phyloP scores from a whole-genome alignment of 441 rosid genomes.

The Adansonia gregorii region DNA sequence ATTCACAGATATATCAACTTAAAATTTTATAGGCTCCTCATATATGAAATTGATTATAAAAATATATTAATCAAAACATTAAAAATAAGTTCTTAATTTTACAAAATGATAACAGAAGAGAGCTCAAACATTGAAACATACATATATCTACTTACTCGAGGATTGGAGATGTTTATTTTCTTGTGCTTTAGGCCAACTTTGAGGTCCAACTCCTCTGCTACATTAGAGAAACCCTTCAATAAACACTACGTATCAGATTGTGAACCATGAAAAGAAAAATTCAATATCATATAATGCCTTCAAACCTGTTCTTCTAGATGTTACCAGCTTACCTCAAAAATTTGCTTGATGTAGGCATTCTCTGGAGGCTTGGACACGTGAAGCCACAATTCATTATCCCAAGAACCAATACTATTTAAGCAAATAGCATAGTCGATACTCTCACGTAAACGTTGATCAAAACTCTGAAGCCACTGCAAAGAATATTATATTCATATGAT shows the following conservation, averaged over 20 bases:
- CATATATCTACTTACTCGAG: conserved; percentile 72
- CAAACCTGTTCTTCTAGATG: conserved; percentile 9
- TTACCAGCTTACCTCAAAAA: conserved; percentile 69
- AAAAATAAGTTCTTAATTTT: conserved; percentile 6
- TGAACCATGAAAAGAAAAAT: conserved; percentile 30
- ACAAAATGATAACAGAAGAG: not conserved
- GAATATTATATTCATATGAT: conserved; percentile 26
- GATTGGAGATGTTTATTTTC: conserved; percentile 92
- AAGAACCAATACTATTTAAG: conserved; percentile 88
- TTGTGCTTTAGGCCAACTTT: conserved; percentile 87
- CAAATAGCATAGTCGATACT: conserved; percentile 97
- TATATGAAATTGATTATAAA: conserved; percentile 7
- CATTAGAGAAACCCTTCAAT: conserved; percentile 78
- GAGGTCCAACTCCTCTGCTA: conserved; percentile 77
- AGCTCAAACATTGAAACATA: conserved; percentile 1
- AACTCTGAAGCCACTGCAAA: conserved; percentile 93
- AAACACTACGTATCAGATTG: conserved; percentile 32
- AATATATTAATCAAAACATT: not conserved
- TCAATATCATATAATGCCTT: conserved; percentile 14
- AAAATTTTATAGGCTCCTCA: not conserved
- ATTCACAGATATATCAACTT: not conserved
- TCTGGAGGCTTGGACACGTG: conserved; percentile 98
- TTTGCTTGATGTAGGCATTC: conserved; percentile 85
- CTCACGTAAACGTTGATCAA: conserved; percentile 96
- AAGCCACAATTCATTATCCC: conserved; percentile 70